Evolutionary conservation across 768 basidiomycete genomes (phyloP), one percentile per base, ranked within the genome.

Genomic region (Paxillus involutus): DNA sequence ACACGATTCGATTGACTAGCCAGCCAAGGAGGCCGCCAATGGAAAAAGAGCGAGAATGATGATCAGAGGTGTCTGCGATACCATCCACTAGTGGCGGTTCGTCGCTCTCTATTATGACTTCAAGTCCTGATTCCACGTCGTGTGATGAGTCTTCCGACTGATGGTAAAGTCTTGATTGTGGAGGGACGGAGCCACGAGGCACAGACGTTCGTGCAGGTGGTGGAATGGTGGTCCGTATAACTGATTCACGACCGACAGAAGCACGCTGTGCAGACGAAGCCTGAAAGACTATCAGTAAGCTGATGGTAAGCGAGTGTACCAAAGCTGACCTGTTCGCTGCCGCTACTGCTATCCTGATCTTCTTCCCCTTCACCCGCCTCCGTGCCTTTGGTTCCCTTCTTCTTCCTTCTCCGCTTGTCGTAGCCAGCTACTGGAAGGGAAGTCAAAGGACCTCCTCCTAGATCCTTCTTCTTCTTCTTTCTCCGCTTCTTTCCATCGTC

Each of bases 391-490:
- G 73, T 71, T 9, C 73, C 77, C 60, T 62, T 68, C 63, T 75
- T 83, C 68, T 77, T 85, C 71, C 77, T 80, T 61, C 73, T 76
- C 49, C 73, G 74, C 69, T 85, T 91, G 57, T 86, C 85, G 53
- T 85, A 81, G 13, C 78, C 76, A 19, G 87, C 78, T 45, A 85
- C 79, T 9, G 89, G 89, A 3, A 91, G 73, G n/a, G 79, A 80
- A 14, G 82, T 84, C 59, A 89, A 67, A 21, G 80, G 80, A 4
- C 84, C 86, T 8, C 80, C 81, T 8, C 73, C 68, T 19, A 74
- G 66, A 30, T 80, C 80, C 53, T 76, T 77, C 65, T 78, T 82
- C 65, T 72, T 73, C 58, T 64, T 72, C 51, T 71, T 71, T 72
- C 76, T 83, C 67, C 78, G 78, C 64, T 76, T 78, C 60, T 75